A percentile compares a stretch with the other conserved stretches of the same genome.
Evolutionary conservation across 805 yeast genomes (phyloP).

Genomic region (Nakazawaea holstii): DNA sequence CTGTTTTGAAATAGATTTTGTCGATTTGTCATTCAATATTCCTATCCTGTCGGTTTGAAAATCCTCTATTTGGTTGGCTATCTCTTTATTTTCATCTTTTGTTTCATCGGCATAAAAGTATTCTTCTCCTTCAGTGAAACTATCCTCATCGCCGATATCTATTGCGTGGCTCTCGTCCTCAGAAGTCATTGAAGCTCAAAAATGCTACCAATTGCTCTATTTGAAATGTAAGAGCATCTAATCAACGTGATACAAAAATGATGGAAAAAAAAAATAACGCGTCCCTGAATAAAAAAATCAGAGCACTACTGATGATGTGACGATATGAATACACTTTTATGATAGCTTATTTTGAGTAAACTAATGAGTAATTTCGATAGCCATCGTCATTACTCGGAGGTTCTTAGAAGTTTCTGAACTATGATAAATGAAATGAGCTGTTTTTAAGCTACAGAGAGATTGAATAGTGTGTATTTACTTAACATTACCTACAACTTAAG

Average conservation of each 20-base stretch:
- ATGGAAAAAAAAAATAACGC: not conserved
- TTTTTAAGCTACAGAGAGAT: too few relatives aligned
- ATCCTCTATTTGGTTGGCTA: not conserved
- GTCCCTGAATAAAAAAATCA: not conserved
- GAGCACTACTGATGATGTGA: too few relatives aligned
- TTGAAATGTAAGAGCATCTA: not conserved
- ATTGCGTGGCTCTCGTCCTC: not conserved
- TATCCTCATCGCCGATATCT: not conserved
- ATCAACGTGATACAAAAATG: not conserved
- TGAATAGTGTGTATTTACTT: too few relatives aligned
- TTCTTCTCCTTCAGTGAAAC: not conserved
- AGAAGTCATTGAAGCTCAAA: not conserved
- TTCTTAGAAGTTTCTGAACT: too few relatives aligned
- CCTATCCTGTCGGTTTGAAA: slow-evolving; percentile 1
- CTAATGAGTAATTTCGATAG: too few relatives aligned
- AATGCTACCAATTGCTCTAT: too few relatives aligned
- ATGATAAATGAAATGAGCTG: too few relatives aligned
- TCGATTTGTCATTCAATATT: not conserved
- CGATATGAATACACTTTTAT: too few relatives aligned
- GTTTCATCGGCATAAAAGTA: not conserved
- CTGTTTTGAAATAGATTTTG: slow-evolving; percentile 1
- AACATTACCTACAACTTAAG: too few relatives aligned
- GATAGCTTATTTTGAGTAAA: too few relatives aligned
- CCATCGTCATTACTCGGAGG: too few relatives aligned
- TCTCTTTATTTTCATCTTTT: not conserved